Conservation (phyloP, 306 rosid genomes). For the Medicago ruthenica region DNA sequence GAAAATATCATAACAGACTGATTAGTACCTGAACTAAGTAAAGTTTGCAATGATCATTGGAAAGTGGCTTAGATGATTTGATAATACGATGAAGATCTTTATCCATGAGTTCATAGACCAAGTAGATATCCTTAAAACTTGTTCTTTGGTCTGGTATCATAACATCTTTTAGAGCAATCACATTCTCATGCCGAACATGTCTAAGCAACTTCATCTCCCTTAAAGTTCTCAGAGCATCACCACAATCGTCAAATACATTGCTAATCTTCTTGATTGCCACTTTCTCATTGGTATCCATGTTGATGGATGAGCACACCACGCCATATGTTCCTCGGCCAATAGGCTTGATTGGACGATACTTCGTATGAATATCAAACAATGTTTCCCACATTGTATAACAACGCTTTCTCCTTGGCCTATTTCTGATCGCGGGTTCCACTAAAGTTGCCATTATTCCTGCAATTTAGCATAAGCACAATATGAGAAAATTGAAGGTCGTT, state of each 20-base stretch:
- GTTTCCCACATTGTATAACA: slow-evolving; percentile 55
- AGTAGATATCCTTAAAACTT: slow-evolving; percentile 78
- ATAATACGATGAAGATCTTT: slow-evolving; percentile 64
- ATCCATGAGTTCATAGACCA: slow-evolving; percentile 96
- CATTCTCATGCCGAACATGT: slow-evolving; percentile 76
- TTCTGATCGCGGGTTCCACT: slow-evolving; percentile 62
- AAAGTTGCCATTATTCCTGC: slow-evolving; percentile 70
- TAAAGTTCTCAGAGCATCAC: slow-evolving; percentile 74
- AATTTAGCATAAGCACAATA: neutral
- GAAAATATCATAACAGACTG: too few species aligned
- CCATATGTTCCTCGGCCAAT: slow-evolving; percentile 89
- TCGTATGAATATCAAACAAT: slow-evolving; percentile 57
- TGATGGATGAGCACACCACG: slow-evolving; percentile 86
- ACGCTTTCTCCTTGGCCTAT: slow-evolving; percentile 69
- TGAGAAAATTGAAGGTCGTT: too few species aligned
- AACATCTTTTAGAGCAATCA: slow-evolving; percentile 84
- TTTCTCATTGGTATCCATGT: slow-evolving; percentile 75
- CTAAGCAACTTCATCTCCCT: slow-evolving; percentile 86
- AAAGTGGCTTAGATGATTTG: neutral
- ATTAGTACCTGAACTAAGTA: neutral
- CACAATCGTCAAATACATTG: slow-evolving; percentile 67
- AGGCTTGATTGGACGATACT: slow-evolving; percentile 79
- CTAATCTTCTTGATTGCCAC: slow-evolving; percentile 89
- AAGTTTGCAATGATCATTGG: neutral
- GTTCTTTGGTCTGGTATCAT: slow-evolving; percentile 73